Percentiles rank a stretch among this genome's conserved stretches.
Conservation (phyloP, 768 basidiomycete genomes). For the Boletus sensibilis region DNA sequence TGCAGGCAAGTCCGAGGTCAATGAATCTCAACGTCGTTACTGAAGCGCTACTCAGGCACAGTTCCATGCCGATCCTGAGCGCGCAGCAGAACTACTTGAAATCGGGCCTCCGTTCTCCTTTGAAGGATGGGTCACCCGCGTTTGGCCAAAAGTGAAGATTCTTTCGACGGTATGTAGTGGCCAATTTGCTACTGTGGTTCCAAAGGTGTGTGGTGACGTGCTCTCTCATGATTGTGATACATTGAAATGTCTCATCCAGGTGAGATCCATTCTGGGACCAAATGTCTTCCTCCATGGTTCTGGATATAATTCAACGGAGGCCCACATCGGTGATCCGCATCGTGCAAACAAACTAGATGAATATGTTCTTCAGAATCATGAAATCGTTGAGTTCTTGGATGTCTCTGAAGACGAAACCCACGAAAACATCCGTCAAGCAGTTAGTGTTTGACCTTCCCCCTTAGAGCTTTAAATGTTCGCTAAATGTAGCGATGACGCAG, state of each 20-base stretch:
- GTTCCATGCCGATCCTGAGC: conserved; percentile 11
- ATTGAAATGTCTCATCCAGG: conserved; percentile 1
- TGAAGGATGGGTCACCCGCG: conserved; percentile 16
- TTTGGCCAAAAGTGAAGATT: conserved; percentile 13
- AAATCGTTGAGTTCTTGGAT: conserved; percentile 22
- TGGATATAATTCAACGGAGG: conserved; percentile 16
- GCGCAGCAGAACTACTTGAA: conserved; percentile 20
- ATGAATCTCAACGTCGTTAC: background rate
- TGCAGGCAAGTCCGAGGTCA: conserved; percentile 7
- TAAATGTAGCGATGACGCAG: background rate
- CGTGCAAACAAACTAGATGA: conserved; percentile 5
- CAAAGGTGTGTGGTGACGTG: conserved; percentile 7
- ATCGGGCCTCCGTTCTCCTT: conserved; percentile 14
- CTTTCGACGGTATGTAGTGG: conserved; percentile 13
- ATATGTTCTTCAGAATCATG: conserved; percentile 3
- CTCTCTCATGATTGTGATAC: background rate
- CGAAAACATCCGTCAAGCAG: conserved; percentile 17
- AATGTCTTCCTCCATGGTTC: background rate
- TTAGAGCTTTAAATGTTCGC: background rate
- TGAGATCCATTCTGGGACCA: conserved; percentile 18
- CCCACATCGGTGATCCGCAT: background rate
- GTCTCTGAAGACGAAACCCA: conserved; percentile 5
- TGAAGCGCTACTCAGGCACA: conserved; percentile 3
- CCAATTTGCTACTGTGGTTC: conserved; percentile 7
- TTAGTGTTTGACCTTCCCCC: conserved; percentile 4